Percentiles rank a stretch among this genome's conserved stretches.
Evolutionary conservation across 306 rosid genomes (phyloP).

Genomic region (Herpetospermum pedunculosum): DNA sequence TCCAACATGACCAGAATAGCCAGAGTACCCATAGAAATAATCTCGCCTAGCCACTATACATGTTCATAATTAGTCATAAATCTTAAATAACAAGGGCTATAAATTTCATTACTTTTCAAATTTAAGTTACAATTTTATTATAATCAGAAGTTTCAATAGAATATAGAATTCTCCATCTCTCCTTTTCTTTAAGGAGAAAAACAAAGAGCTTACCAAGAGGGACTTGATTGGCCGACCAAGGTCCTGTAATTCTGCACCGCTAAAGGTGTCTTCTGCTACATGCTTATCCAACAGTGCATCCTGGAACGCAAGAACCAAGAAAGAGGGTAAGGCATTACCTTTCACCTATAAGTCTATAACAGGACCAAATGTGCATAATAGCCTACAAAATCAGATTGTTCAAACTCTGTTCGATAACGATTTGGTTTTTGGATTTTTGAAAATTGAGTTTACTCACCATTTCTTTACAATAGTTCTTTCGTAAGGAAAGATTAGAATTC

Average conservation of each 20-base stretch:
- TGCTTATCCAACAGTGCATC: constrained; percentile 84
- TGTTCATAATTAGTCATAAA: neutral
- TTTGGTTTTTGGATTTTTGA: neutral
- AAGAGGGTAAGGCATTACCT: neutral
- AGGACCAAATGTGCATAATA: neutral
- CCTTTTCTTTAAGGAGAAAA: neutral
- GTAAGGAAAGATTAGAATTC: neutral
- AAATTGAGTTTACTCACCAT: neutral
- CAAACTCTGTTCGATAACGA: neutral
- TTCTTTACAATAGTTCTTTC: too few species aligned
- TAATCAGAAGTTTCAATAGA: neutral
- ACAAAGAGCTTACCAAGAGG: constrained; percentile 50
- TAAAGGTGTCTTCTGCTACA: constrained; percentile 52
- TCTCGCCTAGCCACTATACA: neutral
- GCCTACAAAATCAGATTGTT: neutral
- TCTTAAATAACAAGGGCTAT: neutral
- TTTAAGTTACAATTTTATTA: neutral
- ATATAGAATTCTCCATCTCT: neutral
- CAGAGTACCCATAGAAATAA: neutral
- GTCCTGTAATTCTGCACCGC: constrained; percentile 45
- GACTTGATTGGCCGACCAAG: constrained; percentile 61
- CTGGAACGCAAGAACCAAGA: constrained; percentile 22
- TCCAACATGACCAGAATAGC: neutral
- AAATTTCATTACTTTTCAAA: neutral
- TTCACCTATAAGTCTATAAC: neutral